Evolutionary conservation across 768 basidiomycete genomes (phyloP).

Genomic region (Phallus indusiatus): DNA sequence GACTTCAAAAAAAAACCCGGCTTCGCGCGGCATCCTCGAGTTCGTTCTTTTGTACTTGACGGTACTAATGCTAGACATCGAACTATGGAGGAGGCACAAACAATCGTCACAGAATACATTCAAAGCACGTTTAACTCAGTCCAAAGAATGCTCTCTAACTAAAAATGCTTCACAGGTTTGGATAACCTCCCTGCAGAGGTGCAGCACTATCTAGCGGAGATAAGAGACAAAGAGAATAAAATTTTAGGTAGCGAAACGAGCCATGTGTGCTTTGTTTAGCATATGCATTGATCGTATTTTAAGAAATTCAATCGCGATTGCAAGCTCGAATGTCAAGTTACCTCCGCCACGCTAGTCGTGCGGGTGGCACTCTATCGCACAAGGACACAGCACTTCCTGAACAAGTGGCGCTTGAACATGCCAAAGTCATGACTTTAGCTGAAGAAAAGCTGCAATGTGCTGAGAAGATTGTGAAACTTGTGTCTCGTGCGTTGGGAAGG

Average conservation of each 20-base stretch:
- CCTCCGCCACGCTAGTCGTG: conserved; percentile 32
- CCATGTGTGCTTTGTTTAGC: not conserved
- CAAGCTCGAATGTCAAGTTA: conserved; percentile 34
- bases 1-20: too few species aligned
- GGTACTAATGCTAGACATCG: too few species aligned
- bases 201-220: conserved; percentile 38
- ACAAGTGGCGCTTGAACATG: conserved; percentile 22
- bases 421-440: conserved; percentile 28
- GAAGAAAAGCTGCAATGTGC: conserved; percentile 34
- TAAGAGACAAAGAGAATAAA: conserved; percentile 33
- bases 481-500: conserved; percentile 43
- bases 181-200: conserved; percentile 43
- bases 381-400: conserved; percentile 31
- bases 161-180: conserved; percentile 25
- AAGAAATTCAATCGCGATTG: conserved; percentile 37
- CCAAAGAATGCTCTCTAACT: not conserved
- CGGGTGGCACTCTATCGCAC: not conserved
- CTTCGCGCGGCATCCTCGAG: too few species aligned
- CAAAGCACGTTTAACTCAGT: conserved; percentile 26
- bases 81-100: conserved; percentile 41
- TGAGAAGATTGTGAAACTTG: conserved; percentile 31
- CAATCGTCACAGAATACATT: conserved; percentile 40
- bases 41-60: too few species aligned
- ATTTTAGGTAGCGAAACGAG: conserved; percentile 27
- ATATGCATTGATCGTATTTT: not conserved